Evolutionary conservation across 306 rosid genomes (phyloP).

Genomic region (Rubus idaeus): DNA sequence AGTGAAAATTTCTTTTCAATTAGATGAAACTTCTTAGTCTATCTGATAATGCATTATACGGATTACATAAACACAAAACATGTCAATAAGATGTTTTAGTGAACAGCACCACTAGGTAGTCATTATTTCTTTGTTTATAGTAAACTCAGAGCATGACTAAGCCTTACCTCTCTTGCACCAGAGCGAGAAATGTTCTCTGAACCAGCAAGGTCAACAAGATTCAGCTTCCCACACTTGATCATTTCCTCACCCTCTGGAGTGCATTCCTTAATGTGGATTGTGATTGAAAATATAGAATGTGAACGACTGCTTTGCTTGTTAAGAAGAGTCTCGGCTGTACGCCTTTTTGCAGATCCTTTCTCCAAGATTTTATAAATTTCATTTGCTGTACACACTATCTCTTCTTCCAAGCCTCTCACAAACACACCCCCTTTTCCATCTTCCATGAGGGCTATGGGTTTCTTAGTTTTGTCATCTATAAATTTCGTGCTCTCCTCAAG

Average conservation of each 20-base stretch:
- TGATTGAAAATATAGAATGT: slow-evolving; percentile 97
- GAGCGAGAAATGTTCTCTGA: slow-evolving; percentile 99
- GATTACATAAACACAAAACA: not conserved
- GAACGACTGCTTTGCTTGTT: slow-evolving; percentile 99
- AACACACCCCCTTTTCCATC: slow-evolving; percentile 99
- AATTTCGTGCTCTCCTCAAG: slow-evolving; percentile 82
- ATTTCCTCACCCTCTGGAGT: slow-evolving; percentile 99
- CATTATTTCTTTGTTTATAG: not conserved
- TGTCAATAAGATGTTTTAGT: slow-evolving; percentile 9
- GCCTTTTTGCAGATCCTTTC: slow-evolving; percentile 96
- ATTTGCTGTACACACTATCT: slow-evolving; percentile 95
- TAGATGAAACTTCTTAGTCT: slow-evolving; percentile 18
- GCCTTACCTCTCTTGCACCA: slow-evolving; percentile 95
- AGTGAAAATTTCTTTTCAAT: slow-evolving; percentile 30
- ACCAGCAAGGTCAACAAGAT: slow-evolving; percentile 98
- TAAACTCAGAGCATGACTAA: not conserved
- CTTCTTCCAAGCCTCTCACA: slow-evolving; percentile 98
- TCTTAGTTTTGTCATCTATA: slow-evolving; percentile 86
- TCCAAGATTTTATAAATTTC: slow-evolving; percentile 98
- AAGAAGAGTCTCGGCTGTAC: slow-evolving; percentile 99
- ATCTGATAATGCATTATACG: not conserved
- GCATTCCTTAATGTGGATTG: slow-evolving; percentile 97
- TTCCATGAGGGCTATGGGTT: slow-evolving; percentile 99
- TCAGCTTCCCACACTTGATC: slow-evolving; percentile 97
- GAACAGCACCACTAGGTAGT: slow-evolving; percentile 9